Evolutionary conservation across 164 flowering plant species (phyloP).

Genomic region (Tetracentron sinense): DNA sequence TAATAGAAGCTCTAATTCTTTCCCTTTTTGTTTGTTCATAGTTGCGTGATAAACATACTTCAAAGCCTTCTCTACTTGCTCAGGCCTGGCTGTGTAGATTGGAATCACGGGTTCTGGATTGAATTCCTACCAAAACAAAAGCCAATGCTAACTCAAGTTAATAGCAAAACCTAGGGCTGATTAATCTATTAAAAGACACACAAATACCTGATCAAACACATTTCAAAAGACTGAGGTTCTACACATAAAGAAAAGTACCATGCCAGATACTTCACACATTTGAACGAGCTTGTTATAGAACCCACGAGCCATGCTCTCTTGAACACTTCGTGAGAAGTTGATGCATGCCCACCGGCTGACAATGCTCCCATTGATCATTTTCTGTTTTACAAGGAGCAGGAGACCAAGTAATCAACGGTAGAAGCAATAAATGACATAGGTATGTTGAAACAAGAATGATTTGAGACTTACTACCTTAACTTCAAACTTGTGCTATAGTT

Average conservation of each 20-base stretch:
- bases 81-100: constrained; percentile 54
- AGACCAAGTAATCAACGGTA: neutral
- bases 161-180: neutral
- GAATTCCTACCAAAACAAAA: constrained; percentile 60
- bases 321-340: constrained; percentile 75
- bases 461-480: too few species aligned
- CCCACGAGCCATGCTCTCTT: constrained; percentile 71
- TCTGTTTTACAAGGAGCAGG: constrained; percentile 44
- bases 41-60: constrained; percentile 60
- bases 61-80: constrained; percentile 76
- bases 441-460: too few species aligned
- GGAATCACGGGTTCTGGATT: constrained; percentile 72
- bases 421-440: neutral
- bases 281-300: constrained; percentile 74
- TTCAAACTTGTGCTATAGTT: too few species aligned
- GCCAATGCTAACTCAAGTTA: neutral
- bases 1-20: constrained; percentile 63
- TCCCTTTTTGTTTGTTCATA: constrained; percentile 60
- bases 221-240: too few species aligned
- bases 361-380: constrained; percentile 83
- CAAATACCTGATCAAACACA: too few species aligned
- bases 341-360: constrained; percentile 77
- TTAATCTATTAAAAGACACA: neutral
- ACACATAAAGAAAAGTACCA: constrained; percentile 37
- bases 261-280: constrained; percentile 86